Evolutionary conservation across 345 rosid species (phyloP).

Genomic region (Salix dunnii): DNA sequence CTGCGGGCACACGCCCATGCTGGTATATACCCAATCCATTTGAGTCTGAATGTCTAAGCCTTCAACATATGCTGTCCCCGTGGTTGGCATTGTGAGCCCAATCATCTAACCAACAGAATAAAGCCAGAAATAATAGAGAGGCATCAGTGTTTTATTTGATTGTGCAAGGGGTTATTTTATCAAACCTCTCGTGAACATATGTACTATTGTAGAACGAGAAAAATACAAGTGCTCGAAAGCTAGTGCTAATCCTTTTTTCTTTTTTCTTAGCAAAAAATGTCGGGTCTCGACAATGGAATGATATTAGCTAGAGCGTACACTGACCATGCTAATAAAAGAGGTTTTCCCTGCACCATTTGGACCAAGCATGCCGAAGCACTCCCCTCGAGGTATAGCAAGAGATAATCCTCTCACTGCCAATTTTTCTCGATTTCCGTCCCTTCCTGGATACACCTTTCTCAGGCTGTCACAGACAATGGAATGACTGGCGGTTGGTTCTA

Average conservation of each 20-base stretch:
- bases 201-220: neutral
- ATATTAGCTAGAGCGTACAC: constrained; percentile 14
- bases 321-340: constrained; percentile 89
- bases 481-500: constrained; percentile 48
- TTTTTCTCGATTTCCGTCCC: constrained; percentile 87
- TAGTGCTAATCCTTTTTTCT: neutral
- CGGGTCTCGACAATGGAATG: neutral
- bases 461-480: constrained; percentile 66
- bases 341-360: constrained; percentile 99
- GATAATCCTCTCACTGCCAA: constrained; percentile 85
- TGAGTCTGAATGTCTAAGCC: constrained; percentile 64
- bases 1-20: constrained; percentile 98
- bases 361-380: constrained; percentile 97
- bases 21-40: constrained; percentile 80
- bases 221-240: neutral
- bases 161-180: neutral
- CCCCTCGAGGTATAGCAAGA: constrained; percentile 85
- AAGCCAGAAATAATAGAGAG: neutral
- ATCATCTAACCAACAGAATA: constrained; percentile 61
- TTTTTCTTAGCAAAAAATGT: neutral
- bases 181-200: neutral
- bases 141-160: neutral
- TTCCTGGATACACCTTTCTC: constrained; percentile 80
- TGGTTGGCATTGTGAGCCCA: constrained; percentile 76
- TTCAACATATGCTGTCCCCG: constrained; percentile 73